Conservation (phyloP, 164 flowering plant genomes). For the Magnolia sinica region DNA sequence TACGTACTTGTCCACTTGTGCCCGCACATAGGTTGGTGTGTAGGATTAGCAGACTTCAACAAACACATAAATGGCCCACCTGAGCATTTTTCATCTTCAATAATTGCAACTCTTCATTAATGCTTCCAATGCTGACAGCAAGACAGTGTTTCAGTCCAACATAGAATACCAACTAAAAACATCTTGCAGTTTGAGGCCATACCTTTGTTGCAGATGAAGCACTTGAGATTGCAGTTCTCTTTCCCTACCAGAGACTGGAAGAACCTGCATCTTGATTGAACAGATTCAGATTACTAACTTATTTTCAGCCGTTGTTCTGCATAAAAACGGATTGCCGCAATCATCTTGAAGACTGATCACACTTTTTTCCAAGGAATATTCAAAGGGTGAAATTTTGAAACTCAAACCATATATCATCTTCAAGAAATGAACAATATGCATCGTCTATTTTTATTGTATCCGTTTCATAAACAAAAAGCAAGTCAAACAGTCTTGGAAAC, state of each 20-base stretch:
- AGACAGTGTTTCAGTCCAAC: conserved; percentile 2
- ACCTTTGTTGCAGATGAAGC: conserved; percentile 55
- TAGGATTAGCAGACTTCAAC: background rate
- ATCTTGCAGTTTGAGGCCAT: conserved; percentile 5
- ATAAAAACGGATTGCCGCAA: too few relatives aligned
- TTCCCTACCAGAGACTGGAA: conserved; percentile 34
- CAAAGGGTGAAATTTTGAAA: background rate
- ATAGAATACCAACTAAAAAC: background rate
- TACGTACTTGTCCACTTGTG: background rate
- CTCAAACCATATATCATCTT: background rate
- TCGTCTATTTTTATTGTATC: too few relatives aligned
- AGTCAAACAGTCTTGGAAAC: too few relatives aligned
- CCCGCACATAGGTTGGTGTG: background rate
- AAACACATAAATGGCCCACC: conserved; percentile 19
- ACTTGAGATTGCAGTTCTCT: conserved; percentile 42
- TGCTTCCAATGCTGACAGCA: conserved; percentile 27
- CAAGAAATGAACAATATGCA: background rate
- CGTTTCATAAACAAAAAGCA: too few relatives aligned
- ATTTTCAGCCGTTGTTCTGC: background rate
- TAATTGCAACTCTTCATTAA: conserved; percentile 35
- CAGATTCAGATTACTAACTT: background rate
- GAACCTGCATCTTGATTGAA: conserved; percentile 27
- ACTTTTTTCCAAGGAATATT: background rate
- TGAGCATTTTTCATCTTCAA: conserved; percentile 33
- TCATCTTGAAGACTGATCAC: background rate